Evolutionary conservation across 2,329 filamentous ascomycete species (phyloP), one percentile per base, ranked within the genome.

Genomic region (Pestalotiopsis sp.): DNA sequence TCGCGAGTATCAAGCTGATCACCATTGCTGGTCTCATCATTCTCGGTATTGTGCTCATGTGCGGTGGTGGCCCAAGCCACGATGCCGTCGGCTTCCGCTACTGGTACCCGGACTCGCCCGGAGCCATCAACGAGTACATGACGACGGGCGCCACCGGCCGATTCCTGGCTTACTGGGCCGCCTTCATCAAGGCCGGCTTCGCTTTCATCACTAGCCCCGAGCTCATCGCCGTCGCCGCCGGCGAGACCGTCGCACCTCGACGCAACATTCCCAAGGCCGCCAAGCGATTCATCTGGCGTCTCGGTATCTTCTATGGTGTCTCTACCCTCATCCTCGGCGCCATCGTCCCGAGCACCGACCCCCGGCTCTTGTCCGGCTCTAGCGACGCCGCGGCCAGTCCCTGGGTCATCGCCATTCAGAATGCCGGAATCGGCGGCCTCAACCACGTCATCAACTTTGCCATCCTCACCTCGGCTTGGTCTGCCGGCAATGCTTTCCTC

Each of bases 371-470:
- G 3, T 81, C 80, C 40, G 85, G 83, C 62, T 84, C 85, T 1
- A 89, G 89, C 71, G 82, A 86, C 72, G 88, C 88, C 9, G 85
- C 83, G 9, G 86, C 88, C 1, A 90, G 86, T 39, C 89, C 89
- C 1, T 88, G 90, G 77, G 88, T 89, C 64, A 86, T 89, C 71
- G 90, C 91, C 39, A 93, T 93, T 79, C 84, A 89, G 75, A 82
- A 86, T 24, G 84, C 91, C 4, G 84, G 87, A 11, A 93, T 94
- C 72, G 79, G 81, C 2, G 85, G 83, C 1, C 84, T 93, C 2
- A 87, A 90, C 72, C 87, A 86, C 69, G 84, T 92, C 71, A 89
- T 92, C 80, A 92, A 93, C 74, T 89, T 85, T 40, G 88, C 87
- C 22, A 87, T 92, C 72, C 81, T 92, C 64, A 89, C 90, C 17